Evolutionary conservation across 73 alveolate species (phyloP), one percentile per base, ranked within the genome.

Genomic region (Paramecium tetraurelia): DNA sequence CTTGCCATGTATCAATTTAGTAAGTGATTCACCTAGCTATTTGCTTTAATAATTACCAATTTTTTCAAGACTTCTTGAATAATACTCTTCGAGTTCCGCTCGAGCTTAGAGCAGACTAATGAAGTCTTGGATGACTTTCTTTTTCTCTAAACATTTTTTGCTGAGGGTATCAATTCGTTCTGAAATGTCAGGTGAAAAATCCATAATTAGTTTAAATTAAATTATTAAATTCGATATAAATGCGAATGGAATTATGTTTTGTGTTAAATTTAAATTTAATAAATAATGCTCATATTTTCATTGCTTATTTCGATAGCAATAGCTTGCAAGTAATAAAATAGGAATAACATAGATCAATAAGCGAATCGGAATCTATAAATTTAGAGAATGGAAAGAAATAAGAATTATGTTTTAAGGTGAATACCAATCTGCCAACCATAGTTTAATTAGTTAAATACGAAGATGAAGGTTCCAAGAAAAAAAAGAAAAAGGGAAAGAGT

Each of bases 1-100:
- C 29, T 80, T 80, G 20, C 90, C 90, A 80, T 80, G 90, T 38
- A 80, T 80, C 27, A 80, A 43, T 80, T 46, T 80, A 31, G 90
- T 80, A 22, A 80, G 72, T 41, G 90, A 80, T 80, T 80, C 90
- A 2, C 75, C 90, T 80, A 44, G 4, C 9, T 1, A 18, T n/a
- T 10, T 80, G 20, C 16, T 7, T 44, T 9, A 20, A 40, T 21
- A 20, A 43, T 11, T 80, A 80, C 90, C 76, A 18, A 80, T 44
- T 80, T 27, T 80, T 46, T 80, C 90, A 24, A 80, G 43, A 80
- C 57, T 80, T 80, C 90, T 80, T 9, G 90, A 80, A 46, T 80
- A 80, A 80, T 80, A 80, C 24, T 80, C 90, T 46, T 80, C 90
- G 4, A 80, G 29, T 44, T 80, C 90, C 1, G 90, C 90, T 46